phyloP scores from a whole-genome alignment of 2,329 filamentous ascomycete genomes.

The Orbilia brochopaga region DNA sequence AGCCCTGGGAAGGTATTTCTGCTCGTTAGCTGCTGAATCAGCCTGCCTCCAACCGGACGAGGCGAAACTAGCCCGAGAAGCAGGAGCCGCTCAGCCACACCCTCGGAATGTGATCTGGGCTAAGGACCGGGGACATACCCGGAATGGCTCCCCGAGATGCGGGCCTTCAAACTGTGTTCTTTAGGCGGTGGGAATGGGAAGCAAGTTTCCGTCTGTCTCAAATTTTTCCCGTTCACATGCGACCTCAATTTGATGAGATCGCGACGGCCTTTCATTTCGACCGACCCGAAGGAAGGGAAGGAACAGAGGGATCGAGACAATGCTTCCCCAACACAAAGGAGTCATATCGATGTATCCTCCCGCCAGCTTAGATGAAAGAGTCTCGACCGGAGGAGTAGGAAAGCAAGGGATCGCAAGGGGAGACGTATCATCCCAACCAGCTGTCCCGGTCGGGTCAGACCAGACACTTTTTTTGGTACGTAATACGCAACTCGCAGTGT shows the following conservation, averaged over 20 bases:
- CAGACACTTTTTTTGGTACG: not conserved
- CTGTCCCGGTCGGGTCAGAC: not conserved
- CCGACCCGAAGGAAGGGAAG: slow-evolving; percentile 6
- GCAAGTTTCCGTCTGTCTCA: slow-evolving; percentile 45
- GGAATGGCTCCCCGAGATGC: slow-evolving; percentile 11
- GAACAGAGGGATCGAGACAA: slow-evolving; percentile 9
- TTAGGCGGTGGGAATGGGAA: not conserved
- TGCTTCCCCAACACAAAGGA: slow-evolving; percentile 23
- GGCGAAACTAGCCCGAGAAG: slow-evolving; percentile 17
- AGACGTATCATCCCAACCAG: slow-evolving; percentile 1
- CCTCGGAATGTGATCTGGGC: slow-evolving; percentile 25
- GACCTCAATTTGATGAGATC: slow-evolving; percentile 13
- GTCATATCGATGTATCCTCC: slow-evolving; percentile 7
- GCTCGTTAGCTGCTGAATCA: slow-evolving; percentile 8
- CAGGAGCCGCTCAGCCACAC: slow-evolving; percentile 39
- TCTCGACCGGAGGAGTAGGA: slow-evolving; percentile 6
- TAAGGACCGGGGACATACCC: slow-evolving; percentile 9
- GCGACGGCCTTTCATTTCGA: slow-evolving; percentile 30
- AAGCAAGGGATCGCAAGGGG: slow-evolving; percentile 37
- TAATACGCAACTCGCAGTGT: not conserved
- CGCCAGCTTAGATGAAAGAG: not conserved
- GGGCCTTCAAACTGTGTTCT: not conserved
- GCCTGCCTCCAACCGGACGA: slow-evolving; percentile 24
- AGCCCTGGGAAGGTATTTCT: slow-evolving; percentile 12
- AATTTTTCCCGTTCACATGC: slow-evolving; percentile 45